Percentiles rank a stretch among this genome's conserved stretches.
phyloP scores from a whole-genome alignment of 345 rosid species.

The Schrenkiella parvula region DNA sequence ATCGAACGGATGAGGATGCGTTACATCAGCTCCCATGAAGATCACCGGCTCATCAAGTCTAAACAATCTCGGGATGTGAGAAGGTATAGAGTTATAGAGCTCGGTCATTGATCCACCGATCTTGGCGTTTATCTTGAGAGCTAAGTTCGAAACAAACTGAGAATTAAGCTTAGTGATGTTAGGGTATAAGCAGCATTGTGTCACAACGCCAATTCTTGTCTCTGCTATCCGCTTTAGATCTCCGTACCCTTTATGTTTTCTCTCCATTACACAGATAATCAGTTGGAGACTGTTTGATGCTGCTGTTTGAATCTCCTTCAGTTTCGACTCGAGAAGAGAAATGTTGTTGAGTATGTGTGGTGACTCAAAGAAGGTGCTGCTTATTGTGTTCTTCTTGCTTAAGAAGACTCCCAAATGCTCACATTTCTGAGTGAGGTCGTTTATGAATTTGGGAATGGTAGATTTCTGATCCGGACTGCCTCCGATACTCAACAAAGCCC shows the following conservation, averaged over 20 bases:
- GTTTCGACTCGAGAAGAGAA: slow-evolving; percentile 60
- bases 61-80: slow-evolving; percentile 78
- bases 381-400: slow-evolving; percentile 58
- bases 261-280: slow-evolving; percentile 88
- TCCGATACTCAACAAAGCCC: slow-evolving; percentile 92
- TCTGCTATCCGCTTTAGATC: slow-evolving; percentile 91
- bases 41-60: slow-evolving; percentile 71
- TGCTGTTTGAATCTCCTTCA: slow-evolving; percentile 64
- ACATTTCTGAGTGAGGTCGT: slow-evolving; percentile 79
- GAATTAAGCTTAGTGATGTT: slow-evolving; percentile 79
- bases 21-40: slow-evolving; percentile 98
- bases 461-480: slow-evolving; percentile 75
- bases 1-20: slow-evolving; percentile 95
- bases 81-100: slow-evolving; percentile 69
- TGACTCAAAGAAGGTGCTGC: slow-evolving; percentile 61
- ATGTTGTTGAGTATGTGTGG: slow-evolving; percentile 76
- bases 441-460: slow-evolving; percentile 68
- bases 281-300: slow-evolving; percentile 72
- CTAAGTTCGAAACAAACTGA: slow-evolving; percentile 85
- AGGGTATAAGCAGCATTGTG: slow-evolving; percentile 84
- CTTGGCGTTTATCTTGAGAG: slow-evolving; percentile 95
- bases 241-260: slow-evolving; percentile 86
- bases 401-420: slow-evolving; percentile 82
- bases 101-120: slow-evolving; percentile 91
- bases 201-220: slow-evolving; percentile 79